Conservation (phyloP, 179 eudicot genomes). For the Patellifolia procumbens region DNA sequence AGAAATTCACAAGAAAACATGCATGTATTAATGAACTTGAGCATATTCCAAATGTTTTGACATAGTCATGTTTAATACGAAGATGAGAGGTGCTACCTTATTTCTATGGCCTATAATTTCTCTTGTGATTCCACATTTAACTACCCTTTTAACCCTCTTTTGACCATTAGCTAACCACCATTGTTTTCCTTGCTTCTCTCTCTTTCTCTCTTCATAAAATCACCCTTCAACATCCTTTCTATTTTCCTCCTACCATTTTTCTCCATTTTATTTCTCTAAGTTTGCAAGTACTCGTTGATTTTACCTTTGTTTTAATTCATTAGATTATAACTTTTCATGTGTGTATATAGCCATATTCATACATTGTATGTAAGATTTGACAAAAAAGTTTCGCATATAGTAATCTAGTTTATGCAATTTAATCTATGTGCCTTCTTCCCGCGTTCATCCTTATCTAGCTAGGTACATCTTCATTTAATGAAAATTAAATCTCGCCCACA, state of each 20-base stretch:
- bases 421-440: too few species aligned
- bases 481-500: too few species aligned
- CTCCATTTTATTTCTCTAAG: neutral
- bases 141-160: neutral
- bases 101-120: conserved; percentile 30
- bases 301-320: neutral
- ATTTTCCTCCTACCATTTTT: conserved; percentile 3
- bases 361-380: neutral
- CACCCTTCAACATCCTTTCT: conserved; percentile 11
- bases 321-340: neutral
- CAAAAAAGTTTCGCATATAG: neutral
- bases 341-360: too few species aligned
- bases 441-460: too few species aligned
- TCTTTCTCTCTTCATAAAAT: conserved; percentile 17
- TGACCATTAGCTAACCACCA: conserved; percentile 22
- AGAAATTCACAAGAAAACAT: neutral
- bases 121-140: conserved; percentile 32
- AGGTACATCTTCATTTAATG: too few species aligned
- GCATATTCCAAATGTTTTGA: conserved; percentile 14
- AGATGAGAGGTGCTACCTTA: conserved; percentile 18
- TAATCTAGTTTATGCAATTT: too few species aligned
- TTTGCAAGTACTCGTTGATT: conserved; percentile 24
- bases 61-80: neutral
- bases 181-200: conserved; percentile 8
- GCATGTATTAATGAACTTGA: conserved; percentile 8